phyloP scores from a whole-genome alignment of 129 eudicot species.

The Tagetes erecta region DNA sequence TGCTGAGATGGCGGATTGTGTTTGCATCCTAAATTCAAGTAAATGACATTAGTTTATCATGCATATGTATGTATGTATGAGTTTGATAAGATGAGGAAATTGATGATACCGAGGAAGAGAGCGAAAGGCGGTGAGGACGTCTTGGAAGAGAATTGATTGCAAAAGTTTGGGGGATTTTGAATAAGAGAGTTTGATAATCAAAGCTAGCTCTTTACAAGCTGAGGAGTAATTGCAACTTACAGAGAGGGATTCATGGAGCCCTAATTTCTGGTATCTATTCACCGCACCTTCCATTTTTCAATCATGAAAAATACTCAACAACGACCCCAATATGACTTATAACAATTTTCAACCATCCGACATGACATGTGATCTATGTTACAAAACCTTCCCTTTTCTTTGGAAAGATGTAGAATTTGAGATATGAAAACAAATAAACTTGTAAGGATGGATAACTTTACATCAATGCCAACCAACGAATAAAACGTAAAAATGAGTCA shows the following conservation, averaged over 20 bases:
- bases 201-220: conserved; percentile 66
- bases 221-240: conserved; percentile 39
- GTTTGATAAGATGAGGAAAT: background rate
- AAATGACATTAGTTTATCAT: background rate
- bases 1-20: conserved; percentile 59
- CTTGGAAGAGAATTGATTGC: conserved; percentile 59
- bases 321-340: too few species aligned
- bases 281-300: conserved; percentile 36
- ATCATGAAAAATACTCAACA: too few species aligned
- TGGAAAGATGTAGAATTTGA: too few species aligned
- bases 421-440: too few species aligned
- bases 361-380: too few species aligned
- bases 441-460: too few species aligned
- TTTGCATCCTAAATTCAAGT: conserved; percentile 59
- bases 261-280: conserved; percentile 52
- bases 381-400: too few species aligned
- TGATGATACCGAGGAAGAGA: conserved; percentile 58
- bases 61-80: background rate
- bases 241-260: conserved; percentile 44
- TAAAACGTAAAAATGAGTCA: too few species aligned
- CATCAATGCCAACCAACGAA: too few species aligned
- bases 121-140: conserved; percentile 66
- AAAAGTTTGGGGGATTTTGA: conserved; percentile 58
- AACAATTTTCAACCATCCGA: too few species aligned
- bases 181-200: conserved; percentile 48